Evolutionary conservation across 371 early-diverging fungal genomes (phyloP), one percentile per base, ranked within the genome.

Genomic region (Rhizopus delemar): DNA sequence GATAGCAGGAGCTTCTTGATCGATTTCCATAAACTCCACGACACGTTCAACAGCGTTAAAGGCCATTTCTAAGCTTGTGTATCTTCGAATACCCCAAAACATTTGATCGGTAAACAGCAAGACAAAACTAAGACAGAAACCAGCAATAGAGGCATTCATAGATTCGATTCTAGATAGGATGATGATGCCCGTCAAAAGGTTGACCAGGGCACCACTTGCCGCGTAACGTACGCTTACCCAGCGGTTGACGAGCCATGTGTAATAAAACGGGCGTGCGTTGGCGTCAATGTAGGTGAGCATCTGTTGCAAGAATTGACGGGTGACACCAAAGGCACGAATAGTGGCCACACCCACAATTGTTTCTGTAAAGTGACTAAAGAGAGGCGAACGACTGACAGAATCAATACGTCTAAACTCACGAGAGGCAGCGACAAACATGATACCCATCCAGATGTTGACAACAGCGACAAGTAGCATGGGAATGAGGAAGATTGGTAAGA

Each of bases 1-100:
- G 15, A 82, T 65, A 4, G 83, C 78, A 13, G 85, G 73, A 8
- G 92, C 86, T 68, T 94, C 94, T 69, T 90, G 87, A 45, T 88
- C 86, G 68, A 92, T 85, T 28, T 70, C 70, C 62, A 84, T 77
- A 62, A 93, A 96, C 63, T 95, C 90, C 8, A 84, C 82, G 0
- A 93, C 80, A 43, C 96, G 86, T 68, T 96, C 96, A 8, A 96
- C 90, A 8, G 87, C 81, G 73, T 90, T 92, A 68, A 93, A 84
- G 53, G 83, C 81, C 88, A 91, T 88, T 71, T 94, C 94, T 56
- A 93, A 73, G 46, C 83, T 79, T 7, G 91, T 90, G 61, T 87
- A 88, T 45, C 82, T 70, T 41, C 87, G 78, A 36, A 93, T 85
- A 22, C 77, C 69, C 88, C 89, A 89, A 54, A 86, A 75, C 51